phyloP scores from a whole-genome alignment of 1,284 basidiomycete species.

The Schizophyllum amplum region DNA sequence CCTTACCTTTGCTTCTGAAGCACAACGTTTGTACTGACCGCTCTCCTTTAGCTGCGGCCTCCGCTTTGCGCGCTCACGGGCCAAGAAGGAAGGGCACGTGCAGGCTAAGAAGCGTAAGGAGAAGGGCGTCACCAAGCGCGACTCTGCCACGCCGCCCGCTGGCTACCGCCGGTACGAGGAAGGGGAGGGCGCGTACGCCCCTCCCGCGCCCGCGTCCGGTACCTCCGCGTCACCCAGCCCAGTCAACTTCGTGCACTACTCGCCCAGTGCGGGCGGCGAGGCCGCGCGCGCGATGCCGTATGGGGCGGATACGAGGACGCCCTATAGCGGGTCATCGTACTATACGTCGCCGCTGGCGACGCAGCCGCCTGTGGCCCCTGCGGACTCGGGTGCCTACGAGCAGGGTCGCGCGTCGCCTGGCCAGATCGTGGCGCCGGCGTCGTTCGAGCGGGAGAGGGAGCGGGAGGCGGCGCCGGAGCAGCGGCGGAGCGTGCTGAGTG shows the following conservation, averaged over 20 bases:
- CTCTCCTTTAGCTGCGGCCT: conserved; percentile 57
- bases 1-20: conserved; percentile 14
- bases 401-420: background rate
- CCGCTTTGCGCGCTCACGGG: conserved; percentile 72
- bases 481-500: background rate
- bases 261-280: background rate
- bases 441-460: conserved; percentile 47
- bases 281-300: background rate
- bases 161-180: background rate
- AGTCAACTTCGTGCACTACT: background rate
- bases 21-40: conserved; percentile 17
- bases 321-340: too few species aligned
- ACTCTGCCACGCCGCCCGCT: conserved; percentile 32
- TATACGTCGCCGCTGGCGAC: background rate
- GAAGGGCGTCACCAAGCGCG: conserved; percentile 31
- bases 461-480: conserved; percentile 14
- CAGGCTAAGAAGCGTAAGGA: conserved; percentile 36
- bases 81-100: conserved; percentile 66
- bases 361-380: background rate
- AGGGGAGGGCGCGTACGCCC: background rate
- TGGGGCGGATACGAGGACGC: background rate
- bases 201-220: background rate
- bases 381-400: background rate
- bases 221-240: background rate
- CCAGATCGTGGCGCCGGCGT: conserved; percentile 23